Conservation (phyloP, 1,139 yeast genomes). For the Yamadazyma pseudoaaseri region DNA sequence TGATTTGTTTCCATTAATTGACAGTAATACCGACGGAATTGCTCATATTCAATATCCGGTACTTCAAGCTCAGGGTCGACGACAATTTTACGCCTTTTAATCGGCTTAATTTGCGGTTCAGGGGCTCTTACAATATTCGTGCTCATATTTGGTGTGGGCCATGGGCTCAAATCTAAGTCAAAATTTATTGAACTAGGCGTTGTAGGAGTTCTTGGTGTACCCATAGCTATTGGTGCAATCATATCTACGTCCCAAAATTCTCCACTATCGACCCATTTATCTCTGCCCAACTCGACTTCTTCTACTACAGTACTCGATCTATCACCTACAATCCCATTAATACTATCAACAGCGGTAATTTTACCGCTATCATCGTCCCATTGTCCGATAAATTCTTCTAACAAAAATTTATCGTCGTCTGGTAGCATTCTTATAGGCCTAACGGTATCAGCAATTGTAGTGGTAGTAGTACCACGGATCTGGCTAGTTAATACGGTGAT, state of each 20-base stretch:
- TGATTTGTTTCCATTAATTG: too few relatives aligned
- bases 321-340: not conserved
- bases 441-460: conserved; percentile 1
- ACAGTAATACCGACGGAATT: too few relatives aligned
- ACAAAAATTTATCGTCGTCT: conserved; percentile 8
- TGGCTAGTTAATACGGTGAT: conserved; percentile 26
- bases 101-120: not conserved
- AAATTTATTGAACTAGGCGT: not conserved
- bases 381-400: conserved; percentile 8
- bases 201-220: not conserved
- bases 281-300: not conserved
- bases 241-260: not conserved
- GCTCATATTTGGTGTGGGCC: not conserved
- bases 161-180: not conserved
- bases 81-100: not conserved
- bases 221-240: conserved; percentile 1
- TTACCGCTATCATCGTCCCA: not conserved
- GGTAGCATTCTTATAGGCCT: conserved; percentile 3
- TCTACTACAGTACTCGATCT: not conserved
- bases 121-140: too few relatives aligned
- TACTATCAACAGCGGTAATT: not conserved
- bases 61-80: not conserved
- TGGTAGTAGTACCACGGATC: not conserved
- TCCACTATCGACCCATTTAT: not conserved
- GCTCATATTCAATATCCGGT: too few relatives aligned